A percentile compares a stretch with the other conserved stretches of the same genome.
Conservation (phyloP, 441 rosid genomes). For the Syzygium malaccense region DNA sequence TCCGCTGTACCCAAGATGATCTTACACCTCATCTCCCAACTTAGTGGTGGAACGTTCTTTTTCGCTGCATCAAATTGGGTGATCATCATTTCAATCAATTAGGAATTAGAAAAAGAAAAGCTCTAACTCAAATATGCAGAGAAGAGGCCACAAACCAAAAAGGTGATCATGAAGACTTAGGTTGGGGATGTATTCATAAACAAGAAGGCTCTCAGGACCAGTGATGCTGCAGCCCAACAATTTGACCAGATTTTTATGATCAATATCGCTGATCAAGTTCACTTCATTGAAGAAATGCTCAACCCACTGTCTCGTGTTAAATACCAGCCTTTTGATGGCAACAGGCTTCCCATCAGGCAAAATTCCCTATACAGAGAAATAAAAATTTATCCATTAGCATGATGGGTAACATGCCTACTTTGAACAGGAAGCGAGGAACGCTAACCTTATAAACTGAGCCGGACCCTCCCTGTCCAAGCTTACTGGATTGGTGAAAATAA, state of each 20-base stretch:
- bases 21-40: conserved; percentile 46
- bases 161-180: conserved; percentile 62
- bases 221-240: conserved; percentile 82
- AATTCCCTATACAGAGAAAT: conserved; percentile 35
- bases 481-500: conserved; percentile 58
- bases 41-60: conserved; percentile 11
- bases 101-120: background rate
- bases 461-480: conserved; percentile 90
- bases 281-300: conserved; percentile 95
- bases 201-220: conserved; percentile 85
- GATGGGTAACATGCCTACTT: background rate
- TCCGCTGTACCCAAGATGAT: conserved; percentile 71
- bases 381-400: background rate
- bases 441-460: conserved; percentile 77
- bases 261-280: conserved; percentile 57
- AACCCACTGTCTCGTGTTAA: conserved; percentile 85
- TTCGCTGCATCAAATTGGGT: conserved; percentile 11
- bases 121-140: background rate
- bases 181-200: conserved; percentile 73
- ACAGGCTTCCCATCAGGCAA: conserved; percentile 55
- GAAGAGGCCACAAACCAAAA: conserved; percentile 31
- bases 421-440: background rate
- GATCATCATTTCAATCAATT: background rate
- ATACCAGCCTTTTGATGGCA: conserved; percentile 78
- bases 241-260: conserved; percentile 77